Base-by-base conservation (phyloP, 169 alveolate genomes). In the Eimeria sp. region DNA sequence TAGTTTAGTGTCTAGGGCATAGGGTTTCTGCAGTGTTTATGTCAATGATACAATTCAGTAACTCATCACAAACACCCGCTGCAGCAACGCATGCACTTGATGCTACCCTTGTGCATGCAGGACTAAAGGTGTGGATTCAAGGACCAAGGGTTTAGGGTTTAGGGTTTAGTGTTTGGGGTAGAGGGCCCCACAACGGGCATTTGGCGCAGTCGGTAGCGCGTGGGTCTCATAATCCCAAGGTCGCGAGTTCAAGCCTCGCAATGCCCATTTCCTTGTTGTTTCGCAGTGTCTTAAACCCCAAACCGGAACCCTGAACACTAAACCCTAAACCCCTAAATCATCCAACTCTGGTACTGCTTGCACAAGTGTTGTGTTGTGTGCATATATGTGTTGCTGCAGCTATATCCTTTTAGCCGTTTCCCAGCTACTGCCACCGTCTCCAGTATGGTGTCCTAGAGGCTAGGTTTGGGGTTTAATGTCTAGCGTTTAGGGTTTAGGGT, bases 181-280 rank as follows among this genome's bases (percentile, higher is more conserved):
- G 0, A 2, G 40, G 51, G 70, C 67, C 16, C 67, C 34, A 30
- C n/a, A 90, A 51, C 13, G 95, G 95, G 95, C 95, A 92, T 65
- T 95, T 95, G 89, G 97, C 97, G 97, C 97, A 95, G 97, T 92
- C 95, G 97, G 97, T 95, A 95, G 96, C 97, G 97, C 97, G 97
- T 92, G 96, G 97, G 97, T 95, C 97, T 95, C 97, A 95, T 95
- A 95, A 95, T 95, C 97, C 97, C 97, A 90, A 95, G 97, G 97
- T 95, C 97, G 95, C 95, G 97, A 95, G 97, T 95, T 95, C 97
- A 96, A 95, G 80, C 97, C 97, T 95, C 97, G 96, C 89, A 94
- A 72, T 49, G 96, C 96, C 96, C 96, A 92, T 61, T 34, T 34
- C 40, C 40, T 34, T 34, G 40, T 34, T 34, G 40, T 34, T 34